A percentile compares a stretch with the other conserved stretches of the same genome.
Evolutionary conservation across 2,329 filamentous ascomycete species (phyloP).

Genomic region (Rugonectria rugulosa): DNA sequence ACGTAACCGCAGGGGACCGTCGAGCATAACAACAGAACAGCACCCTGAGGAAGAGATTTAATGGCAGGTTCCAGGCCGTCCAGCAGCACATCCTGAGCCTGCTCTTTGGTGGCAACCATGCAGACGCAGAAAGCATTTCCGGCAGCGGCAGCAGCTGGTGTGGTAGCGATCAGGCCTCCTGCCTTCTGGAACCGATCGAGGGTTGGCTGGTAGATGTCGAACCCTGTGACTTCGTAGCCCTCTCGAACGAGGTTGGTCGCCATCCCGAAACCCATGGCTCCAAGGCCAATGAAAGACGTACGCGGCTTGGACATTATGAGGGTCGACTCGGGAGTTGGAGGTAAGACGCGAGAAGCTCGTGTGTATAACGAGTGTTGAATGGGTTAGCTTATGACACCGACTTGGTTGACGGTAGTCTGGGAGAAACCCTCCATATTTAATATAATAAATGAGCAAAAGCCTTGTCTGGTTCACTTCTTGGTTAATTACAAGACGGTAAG

Average conservation of each 20-base stretch:
- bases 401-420: too few relatives aligned
- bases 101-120: conserved; percentile 22
- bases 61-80: conserved; percentile 4
- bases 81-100: conserved; percentile 9
- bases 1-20: conserved; percentile 11
- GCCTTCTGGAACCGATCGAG: neutral
- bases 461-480: too few relatives aligned
- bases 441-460: too few relatives aligned
- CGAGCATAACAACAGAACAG: conserved; percentile 11
- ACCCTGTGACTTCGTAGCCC: conserved; percentile 11
- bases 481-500: too few relatives aligned
- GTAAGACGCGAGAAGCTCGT: too few relatives aligned
- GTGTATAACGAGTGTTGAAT: too few relatives aligned
- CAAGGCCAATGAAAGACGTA: conserved; percentile 24
- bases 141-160: neutral
- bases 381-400: too few relatives aligned
- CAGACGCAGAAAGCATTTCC: conserved; percentile 4
- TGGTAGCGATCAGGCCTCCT: neutral
- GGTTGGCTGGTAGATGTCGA: conserved; percentile 10
- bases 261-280: conserved; percentile 28
- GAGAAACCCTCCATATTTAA: too few relatives aligned
- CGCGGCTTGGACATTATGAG: too few relatives aligned
- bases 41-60: neutral
- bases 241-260: conserved; percentile 10
- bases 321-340: too few relatives aligned